Evolutionary conservation across 108 stramenopile genomes (phyloP), one percentile per base, ranked within the genome.

Genomic region (Pseudonitzschia delicatissima): DNA sequence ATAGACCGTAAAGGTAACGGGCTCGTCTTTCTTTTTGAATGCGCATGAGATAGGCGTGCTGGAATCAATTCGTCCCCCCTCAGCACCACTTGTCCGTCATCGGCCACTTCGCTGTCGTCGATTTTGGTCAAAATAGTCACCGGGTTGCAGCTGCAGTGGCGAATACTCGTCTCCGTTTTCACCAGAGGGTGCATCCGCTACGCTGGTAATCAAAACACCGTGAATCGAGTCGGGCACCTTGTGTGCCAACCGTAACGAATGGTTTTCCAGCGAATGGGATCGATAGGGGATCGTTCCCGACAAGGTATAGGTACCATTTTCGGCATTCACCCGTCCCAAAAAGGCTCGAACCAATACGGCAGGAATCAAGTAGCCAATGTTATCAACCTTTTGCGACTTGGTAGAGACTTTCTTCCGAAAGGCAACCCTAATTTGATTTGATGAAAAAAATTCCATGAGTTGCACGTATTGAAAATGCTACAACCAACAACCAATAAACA

Each of bases 311-410:
- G 17, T 79, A 78, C 21, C 52, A 68, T 49, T 76, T 67, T 37
- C 58, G 26, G 3, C 67, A 52, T 63, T 66, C 17, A 45, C 74
- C 62, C 47, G 71, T 70, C 37, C 79, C 13, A 87, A 45, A 64
- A 88, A 85, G 15, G 74, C 66, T n/a, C 64, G 33, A 7, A 83
- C 78, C n/a, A 84, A 75, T 28, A 61, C 64, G 1, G 74, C 71
- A 11, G 86, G 86, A 26, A 87, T 74, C 2, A 87, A 65, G 61
- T 87, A 84, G 1, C 86, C 86, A 31, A 82, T 80, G 60, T 85
- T 85, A 34, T 60, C 58, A 3, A 60, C 58, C 35, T 60, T 60
- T 60, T 60, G 58, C 13, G 58, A 60, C 44, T 87, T 82, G 26
- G 82, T 59, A 13, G 72, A 64, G 57, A 81, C 67, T 13, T 72